Base-by-base conservation (phyloP, 257 asterid genomes). In the Primulina eburnea region DNA sequence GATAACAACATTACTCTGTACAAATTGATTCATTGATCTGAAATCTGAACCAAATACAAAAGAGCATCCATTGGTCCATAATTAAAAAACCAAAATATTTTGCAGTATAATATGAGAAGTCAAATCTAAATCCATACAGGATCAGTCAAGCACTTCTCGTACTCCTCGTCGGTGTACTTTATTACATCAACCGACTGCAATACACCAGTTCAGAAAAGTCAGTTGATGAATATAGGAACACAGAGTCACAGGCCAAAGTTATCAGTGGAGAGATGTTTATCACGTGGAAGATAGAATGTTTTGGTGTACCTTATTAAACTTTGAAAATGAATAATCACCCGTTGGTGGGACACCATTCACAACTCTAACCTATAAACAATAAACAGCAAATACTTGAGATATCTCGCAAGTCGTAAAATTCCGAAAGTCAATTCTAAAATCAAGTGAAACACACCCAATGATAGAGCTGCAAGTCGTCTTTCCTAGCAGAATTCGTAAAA, bases 101-200 rank as follows among this genome's bases (percentile, higher is more conserved):
- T 43, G 69, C 60, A 32, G 40, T 14, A 33, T 52, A 61, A 21
- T 37, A 50, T 40, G 66, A 38, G 64, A 70, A 38, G 56, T 21
- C 24, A 74, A 70, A 62, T 53, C 34, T 10, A 21, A 26, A 68
- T 69, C 82, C 96, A 53, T 84, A 94, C 99, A 77, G 92, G 89
- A 82, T 85, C 86, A 57, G 75, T 73, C 72, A 91, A 85, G 78
- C 80, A 80, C 84, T 89, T 94, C 79, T 88, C 97, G 32, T 94
- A 94, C 86, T 94, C 99, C 82, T 89, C 99, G 40, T 85, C 88
- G 5, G 99, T 91, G 81, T 91, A 94, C 86, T 89, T 88, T 80
- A 85, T 79, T 81, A 90, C 87, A 67, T 91, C 97, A 83, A 86
- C 97, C 11, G 92, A 84, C 99, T 94, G 95, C 85, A 82, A 58